Evolutionary conservation across 257 asterid species (phyloP).

Genomic region (Jaltomata sinuosa): DNA sequence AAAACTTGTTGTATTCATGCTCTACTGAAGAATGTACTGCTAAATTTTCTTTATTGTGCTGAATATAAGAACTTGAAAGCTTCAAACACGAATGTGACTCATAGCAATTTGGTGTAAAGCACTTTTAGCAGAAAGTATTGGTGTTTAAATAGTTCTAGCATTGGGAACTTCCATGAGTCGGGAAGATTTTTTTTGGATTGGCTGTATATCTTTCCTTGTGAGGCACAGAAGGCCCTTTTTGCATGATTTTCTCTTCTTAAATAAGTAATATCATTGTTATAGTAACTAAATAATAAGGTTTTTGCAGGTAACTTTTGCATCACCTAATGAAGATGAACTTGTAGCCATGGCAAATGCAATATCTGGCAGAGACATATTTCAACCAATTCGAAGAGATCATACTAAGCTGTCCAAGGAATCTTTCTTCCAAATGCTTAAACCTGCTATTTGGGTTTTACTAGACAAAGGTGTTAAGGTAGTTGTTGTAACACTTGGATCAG

Average conservation of each 20-base stretch:
- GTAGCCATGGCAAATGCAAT: constrained; percentile 89
- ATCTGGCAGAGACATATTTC: constrained; percentile 30
- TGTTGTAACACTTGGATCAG: constrained; percentile 71
- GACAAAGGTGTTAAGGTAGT: constrained; percentile 72
- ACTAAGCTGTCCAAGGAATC: constrained; percentile 22
- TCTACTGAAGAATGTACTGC: not conserved
- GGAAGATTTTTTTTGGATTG: not conserved
- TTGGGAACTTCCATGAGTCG: not conserved
- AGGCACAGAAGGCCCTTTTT: not conserved
- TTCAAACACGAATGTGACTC: not conserved
- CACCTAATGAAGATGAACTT: constrained; percentile 94
- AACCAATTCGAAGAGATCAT: constrained; percentile 28
- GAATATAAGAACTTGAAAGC: not conserved
- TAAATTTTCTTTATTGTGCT: not conserved
- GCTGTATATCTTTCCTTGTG: not conserved
- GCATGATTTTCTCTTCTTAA: not conserved
- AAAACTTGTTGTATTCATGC: not conserved
- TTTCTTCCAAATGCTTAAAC: constrained; percentile 62
- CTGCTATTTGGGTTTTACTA: constrained; percentile 62
- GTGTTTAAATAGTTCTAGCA: not conserved
- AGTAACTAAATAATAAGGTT: constrained; percentile 6
- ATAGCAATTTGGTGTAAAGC: not conserved
- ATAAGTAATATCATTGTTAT: not conserved
- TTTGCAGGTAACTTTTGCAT: constrained; percentile 62
- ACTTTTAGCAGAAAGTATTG: not conserved